Evolutionary conservation across 2,329 filamentous ascomycete species (phyloP).

Genomic region (Calonectria crousiana): DNA sequence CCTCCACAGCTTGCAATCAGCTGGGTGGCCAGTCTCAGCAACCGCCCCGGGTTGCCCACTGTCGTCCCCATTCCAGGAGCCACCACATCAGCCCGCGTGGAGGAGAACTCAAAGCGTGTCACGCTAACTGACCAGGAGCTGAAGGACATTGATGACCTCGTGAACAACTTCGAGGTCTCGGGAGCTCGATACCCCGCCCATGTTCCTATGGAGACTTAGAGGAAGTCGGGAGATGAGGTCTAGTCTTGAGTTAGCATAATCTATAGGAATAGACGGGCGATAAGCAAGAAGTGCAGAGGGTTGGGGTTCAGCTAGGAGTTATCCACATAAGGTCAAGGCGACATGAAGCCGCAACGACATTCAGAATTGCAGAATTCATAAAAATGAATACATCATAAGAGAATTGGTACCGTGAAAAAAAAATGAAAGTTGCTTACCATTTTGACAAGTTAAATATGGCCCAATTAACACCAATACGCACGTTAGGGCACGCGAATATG

Average conservation of each 20-base stretch:
- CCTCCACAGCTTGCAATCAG: slow-evolving; percentile 74
- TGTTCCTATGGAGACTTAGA: slow-evolving; percentile 53
- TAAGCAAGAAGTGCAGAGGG: slow-evolving; percentile 19
- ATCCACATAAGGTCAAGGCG: slow-evolving; percentile 46
- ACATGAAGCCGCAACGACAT: slow-evolving; percentile 39
- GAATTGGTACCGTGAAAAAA: slow-evolving; percentile 3
- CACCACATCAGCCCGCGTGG: slow-evolving; percentile 65
- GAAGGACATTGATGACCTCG: slow-evolving; percentile 60
- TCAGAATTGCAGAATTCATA: slow-evolving; percentile 66
- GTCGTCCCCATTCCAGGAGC: slow-evolving; percentile 78
- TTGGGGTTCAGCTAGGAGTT: slow-evolving; percentile 43
- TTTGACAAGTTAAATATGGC: not conserved
- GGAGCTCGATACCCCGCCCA: slow-evolving; percentile 62
- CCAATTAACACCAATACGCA: too few species aligned
- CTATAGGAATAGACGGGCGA: slow-evolving; percentile 27
- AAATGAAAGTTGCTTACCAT: slow-evolving; percentile 30
- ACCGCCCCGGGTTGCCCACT: slow-evolving; percentile 63
- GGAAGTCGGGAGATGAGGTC: not conserved
- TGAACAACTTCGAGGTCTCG: slow-evolving; percentile 60
- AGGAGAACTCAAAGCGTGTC: slow-evolving; percentile 69
- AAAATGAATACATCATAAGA: slow-evolving; percentile 54
- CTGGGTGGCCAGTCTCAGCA: slow-evolving; percentile 68
- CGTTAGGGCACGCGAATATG: too few species aligned
- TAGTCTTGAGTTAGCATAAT: not conserved
- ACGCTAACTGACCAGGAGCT: slow-evolving; percentile 64